phyloP scores from a whole-genome alignment of 441 rosid species.

The Geranium incanum region DNA sequence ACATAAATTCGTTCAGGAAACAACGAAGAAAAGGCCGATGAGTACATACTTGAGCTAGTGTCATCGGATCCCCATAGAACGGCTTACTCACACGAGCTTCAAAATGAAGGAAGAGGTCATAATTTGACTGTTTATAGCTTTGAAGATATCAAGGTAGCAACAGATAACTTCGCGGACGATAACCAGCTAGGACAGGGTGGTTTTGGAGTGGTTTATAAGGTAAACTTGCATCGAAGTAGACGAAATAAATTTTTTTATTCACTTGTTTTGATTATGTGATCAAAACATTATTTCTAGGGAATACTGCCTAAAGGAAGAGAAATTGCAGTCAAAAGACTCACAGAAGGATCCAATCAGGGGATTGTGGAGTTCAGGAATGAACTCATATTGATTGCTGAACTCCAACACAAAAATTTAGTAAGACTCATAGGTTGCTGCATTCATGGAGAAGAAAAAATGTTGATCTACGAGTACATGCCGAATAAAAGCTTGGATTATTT shows the following conservation, averaged over 20 bases:
- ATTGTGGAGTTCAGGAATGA: conserved; percentile 15
- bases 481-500: conserved; percentile 11
- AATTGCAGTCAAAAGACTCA: conserved; percentile 13
- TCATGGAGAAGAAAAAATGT: conserved; percentile 12
- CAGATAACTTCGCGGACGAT: not conserved
- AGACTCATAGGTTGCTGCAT: conserved; percentile 12
- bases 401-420: conserved; percentile 14
- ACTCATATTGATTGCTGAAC: conserved; percentile 11
- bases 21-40: not conserved
- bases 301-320: not conserved
- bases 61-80: conserved; percentile 3
- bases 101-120: not conserved
- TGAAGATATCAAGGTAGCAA: not conserved
- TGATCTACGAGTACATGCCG: conserved; percentile 11
- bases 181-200: conserved; percentile 1
- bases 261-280: not conserved
- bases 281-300: not conserved
- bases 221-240: not conserved
- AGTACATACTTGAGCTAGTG: not conserved
- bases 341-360: not conserved
- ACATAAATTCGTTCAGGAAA: not conserved
- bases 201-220: not conserved
- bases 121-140: not conserved
- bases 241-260: too few relatives aligned
- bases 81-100: conserved; percentile 1